Evolutionary conservation across 768 basidiomycete genomes (phyloP).

Genomic region (Phlebiopsis flavidoalba): DNA sequence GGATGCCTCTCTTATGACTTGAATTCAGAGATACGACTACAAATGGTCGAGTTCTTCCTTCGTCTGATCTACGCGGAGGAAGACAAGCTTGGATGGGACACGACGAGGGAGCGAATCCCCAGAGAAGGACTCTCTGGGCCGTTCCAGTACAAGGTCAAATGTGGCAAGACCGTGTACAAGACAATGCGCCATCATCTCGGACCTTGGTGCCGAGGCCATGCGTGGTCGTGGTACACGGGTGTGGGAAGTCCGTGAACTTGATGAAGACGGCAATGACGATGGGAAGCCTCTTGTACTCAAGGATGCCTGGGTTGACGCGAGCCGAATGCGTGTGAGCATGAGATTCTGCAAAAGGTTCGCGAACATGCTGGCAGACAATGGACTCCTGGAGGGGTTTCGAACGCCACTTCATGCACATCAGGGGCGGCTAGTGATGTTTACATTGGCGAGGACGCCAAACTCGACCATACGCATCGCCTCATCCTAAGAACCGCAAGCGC

Average conservation of each 20-base stretch:
- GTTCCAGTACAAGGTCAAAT: not conserved
- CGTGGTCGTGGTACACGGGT: conserved; percentile 7
- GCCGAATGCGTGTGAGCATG: conserved; percentile 1
- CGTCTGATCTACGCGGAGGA: not conserved
- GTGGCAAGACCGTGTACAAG: not conserved
- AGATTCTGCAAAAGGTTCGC: not conserved
- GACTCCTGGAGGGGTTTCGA: not conserved
- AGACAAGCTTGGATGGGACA: conserved; percentile 2
- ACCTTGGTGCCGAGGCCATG: not conserved
- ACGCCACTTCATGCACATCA: not conserved
- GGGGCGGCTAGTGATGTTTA: not conserved
- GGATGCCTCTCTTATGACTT: not conserved
- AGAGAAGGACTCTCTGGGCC: not conserved
- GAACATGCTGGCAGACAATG: not conserved
- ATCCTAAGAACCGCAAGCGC: not conserved
- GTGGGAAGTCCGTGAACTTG: not conserved
- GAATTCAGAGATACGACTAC: not conserved
- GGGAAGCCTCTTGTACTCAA: conserved; percentile 5
- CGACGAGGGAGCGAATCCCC: not conserved
- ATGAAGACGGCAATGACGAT: not conserved
- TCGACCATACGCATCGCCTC: not conserved
- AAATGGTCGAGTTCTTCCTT: conserved; percentile 1
- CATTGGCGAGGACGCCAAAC: not conserved
- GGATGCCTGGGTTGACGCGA: conserved; percentile 8
- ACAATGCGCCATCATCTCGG: conserved; percentile 2